Evolutionary conservation across 768 basidiomycete genomes (phyloP).

Genomic region (Pisolithus microcarpus): DNA sequence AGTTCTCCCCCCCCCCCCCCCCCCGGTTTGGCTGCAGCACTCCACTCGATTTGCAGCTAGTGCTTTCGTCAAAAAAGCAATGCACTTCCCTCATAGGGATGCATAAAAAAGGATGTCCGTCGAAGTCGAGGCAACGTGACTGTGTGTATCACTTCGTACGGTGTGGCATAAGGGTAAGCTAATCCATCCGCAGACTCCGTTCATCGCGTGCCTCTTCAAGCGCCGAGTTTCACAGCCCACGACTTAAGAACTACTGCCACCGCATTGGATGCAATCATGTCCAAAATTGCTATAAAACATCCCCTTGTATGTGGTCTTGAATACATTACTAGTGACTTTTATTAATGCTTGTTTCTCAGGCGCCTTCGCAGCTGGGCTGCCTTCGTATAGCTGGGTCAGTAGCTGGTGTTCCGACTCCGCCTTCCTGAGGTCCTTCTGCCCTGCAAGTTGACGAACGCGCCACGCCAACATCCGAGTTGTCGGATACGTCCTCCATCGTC

Average conservation of each 20-base stretch:
- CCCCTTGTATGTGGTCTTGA: conserved; percentile 49
- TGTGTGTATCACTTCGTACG: conserved; percentile 35
- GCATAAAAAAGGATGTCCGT: no score
- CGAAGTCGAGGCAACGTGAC: conserved; percentile 56
- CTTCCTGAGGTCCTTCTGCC: conserved; percentile 14
- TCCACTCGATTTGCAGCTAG: no score
- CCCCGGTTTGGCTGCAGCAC: no score
- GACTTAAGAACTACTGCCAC: conserved; percentile 52
- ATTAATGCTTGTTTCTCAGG: conserved; percentile 34
- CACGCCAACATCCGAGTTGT: conserved; percentile 20
- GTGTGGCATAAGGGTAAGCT: background rate
- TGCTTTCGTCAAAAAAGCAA: no score
- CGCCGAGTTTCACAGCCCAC: conserved; percentile 50
- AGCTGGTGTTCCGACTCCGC: conserved; percentile 11
- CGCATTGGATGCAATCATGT: conserved; percentile 44
- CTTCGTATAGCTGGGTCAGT: conserved; percentile 40
- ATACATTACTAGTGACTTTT: background rate
- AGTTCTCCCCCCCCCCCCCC: conserved; percentile 13
- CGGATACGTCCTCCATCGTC: conserved; percentile 33
- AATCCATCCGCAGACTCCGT: conserved; percentile 44
- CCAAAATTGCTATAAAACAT: conserved; percentile 56
- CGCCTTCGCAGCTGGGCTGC: conserved; percentile 47
- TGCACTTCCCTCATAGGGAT: no score
- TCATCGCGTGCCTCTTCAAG: conserved; percentile 69
- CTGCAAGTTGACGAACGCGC: conserved; percentile 7